A percentile compares a stretch with the other conserved stretches of the same genome.
phyloP scores from a whole-genome alignment of 2,329 filamentous ascomycete genomes.

The Dothiorella sarmentorum region DNA sequence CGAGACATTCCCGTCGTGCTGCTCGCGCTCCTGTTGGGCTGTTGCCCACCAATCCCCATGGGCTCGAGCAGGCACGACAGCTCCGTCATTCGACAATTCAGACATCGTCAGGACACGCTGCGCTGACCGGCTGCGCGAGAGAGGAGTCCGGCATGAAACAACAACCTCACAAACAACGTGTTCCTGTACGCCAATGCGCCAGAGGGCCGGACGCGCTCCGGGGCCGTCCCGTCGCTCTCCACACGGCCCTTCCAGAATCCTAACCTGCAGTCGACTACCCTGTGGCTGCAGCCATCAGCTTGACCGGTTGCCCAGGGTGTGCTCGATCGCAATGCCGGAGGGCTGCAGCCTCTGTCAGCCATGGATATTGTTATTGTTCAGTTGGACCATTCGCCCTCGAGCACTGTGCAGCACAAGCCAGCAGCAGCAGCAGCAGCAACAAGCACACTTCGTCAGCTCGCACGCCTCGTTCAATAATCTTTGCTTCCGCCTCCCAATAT shows the following conservation, averaged over 20 bases:
- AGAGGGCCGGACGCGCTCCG: neutral
- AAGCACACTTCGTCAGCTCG: neutral
- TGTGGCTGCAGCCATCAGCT: conserved; percentile 13
- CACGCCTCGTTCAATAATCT: neutral
- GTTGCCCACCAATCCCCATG: neutral
- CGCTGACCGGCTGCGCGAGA: conserved; percentile 1
- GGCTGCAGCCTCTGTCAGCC: neutral
- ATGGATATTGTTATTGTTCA: neutral
- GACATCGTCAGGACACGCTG: neutral
- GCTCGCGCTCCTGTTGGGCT: neutral
- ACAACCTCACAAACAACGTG: neutral
- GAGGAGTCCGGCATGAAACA: neutral
- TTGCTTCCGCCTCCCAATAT: neutral
- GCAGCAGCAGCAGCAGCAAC: neutral
- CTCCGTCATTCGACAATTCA: conserved; percentile 10
- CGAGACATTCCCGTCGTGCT: neutral
- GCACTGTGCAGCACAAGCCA: neutral
- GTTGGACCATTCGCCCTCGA: neutral
- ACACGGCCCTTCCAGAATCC: conserved; percentile 10
- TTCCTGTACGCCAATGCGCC: neutral
- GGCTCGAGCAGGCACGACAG: neutral
- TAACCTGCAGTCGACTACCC: neutral
- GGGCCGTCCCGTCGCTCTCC: conserved; percentile 2
- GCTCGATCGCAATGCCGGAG: conserved; percentile 1
- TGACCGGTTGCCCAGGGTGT: conserved; percentile 7